Conservation (phyloP, 2,329 filamentous ascomycete species). For the Ophiostoma perfectum region DNA sequence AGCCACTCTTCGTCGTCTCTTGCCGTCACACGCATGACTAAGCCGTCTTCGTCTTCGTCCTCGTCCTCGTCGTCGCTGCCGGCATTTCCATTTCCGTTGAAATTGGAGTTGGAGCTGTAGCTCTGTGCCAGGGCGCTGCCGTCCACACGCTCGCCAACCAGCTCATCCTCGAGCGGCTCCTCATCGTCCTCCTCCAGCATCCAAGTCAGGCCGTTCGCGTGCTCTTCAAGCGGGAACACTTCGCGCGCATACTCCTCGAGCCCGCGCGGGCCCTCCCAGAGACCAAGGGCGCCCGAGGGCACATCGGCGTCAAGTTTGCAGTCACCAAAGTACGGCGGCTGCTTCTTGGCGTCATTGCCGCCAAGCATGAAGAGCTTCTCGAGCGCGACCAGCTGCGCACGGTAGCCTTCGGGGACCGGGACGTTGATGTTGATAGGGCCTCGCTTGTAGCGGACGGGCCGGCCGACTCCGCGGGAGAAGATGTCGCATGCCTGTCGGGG, state of each 20-base stretch:
- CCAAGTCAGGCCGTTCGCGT: constrained; percentile 89
- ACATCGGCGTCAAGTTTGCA: constrained; percentile 55
- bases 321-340: constrained; percentile 61
- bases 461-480: constrained; percentile 72
- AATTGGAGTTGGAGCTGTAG: not conserved
- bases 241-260: constrained; percentile 93
- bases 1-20: constrained; percentile 57
- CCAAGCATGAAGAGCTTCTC: constrained; percentile 54
- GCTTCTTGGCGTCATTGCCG: constrained; percentile 48
- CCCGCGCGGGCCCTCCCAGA: constrained; percentile 89
- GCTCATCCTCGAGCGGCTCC: constrained; percentile 35
- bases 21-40: constrained; percentile 53
- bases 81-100: constrained; percentile 27
- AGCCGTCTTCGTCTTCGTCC: constrained; percentile 49
- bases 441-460: constrained; percentile 71
- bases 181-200: constrained; percentile 57
- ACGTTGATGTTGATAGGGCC: constrained; percentile 79
- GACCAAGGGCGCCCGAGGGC: constrained; percentile 66
- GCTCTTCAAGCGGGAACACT: constrained; percentile 90
- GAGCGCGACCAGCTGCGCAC: constrained; percentile 71
- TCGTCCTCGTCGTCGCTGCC: constrained; percentile 44
- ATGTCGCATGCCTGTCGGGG: constrained; percentile 75
- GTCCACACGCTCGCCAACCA: constrained; percentile 35
- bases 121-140: not conserved
- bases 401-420: constrained; percentile 80